Conservation (phyloP, 305 asterid genomes). For the Fraxinus baroniana region DNA sequence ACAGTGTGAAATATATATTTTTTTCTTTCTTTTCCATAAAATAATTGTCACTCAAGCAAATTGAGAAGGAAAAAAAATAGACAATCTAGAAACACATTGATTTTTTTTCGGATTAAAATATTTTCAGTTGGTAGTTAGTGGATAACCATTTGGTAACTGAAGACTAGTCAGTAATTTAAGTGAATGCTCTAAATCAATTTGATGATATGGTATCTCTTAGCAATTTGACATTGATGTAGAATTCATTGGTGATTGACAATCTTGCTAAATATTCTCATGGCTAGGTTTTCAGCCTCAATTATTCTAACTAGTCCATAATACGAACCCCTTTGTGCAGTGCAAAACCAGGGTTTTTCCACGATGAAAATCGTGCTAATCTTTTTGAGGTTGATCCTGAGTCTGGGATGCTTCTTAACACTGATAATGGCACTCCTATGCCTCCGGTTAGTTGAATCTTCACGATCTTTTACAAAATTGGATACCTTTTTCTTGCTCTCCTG, state of each 20-base stretch:
- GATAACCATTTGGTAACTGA: constrained; percentile 3
- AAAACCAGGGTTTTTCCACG: constrained; percentile 93
- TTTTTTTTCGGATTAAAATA: not conserved
- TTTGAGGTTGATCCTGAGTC: constrained; percentile 88
- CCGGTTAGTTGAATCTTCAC: constrained; percentile 53
- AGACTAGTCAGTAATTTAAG: not conserved
- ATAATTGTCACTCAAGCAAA: constrained; percentile 3
- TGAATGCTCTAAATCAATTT: not conserved
- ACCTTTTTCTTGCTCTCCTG: constrained; percentile 15
- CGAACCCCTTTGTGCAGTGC: constrained; percentile 54
- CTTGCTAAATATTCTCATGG: constrained; percentile 18
- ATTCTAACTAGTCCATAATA: constrained; percentile 23
- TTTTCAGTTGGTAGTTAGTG: not conserved
- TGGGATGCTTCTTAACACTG: constrained; percentile 95
- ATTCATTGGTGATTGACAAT: constrained; percentile 10
- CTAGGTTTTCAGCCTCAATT: not conserved
- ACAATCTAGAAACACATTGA: not conserved
- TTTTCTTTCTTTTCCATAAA: not conserved
- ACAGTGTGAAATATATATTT: constrained; percentile 3
- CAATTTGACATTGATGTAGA: constrained; percentile 9
- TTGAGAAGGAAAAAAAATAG: constrained; percentile 4
- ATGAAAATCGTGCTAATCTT: constrained; percentile 81
- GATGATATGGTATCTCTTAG: constrained; percentile 14
- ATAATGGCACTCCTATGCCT: constrained; percentile 97
- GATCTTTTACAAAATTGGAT: not conserved